Evolutionary conservation across 768 basidiomycete species (phyloP).

Genomic region (Pleurotus tuoliensis): DNA sequence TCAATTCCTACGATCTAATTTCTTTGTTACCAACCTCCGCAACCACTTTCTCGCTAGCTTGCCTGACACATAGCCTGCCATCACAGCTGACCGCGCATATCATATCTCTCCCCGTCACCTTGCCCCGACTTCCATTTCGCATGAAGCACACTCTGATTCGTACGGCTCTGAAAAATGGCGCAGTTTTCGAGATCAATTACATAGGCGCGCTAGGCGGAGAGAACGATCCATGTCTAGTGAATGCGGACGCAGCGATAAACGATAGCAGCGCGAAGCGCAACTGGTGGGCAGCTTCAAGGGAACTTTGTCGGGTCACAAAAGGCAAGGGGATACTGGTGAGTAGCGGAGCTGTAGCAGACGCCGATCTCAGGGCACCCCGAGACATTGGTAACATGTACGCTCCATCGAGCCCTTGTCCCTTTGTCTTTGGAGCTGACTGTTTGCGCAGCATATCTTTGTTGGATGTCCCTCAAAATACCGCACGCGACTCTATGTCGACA

Average conservation of each 20-base stretch:
- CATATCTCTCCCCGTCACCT: conserved; percentile 73
- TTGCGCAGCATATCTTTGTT: conserved; percentile 56
- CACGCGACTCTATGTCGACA: conserved; percentile 58
- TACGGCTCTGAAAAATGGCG: conserved; percentile 77
- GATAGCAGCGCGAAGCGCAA: conserved; percentile 62
- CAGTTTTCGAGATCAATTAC: conserved; percentile 79
- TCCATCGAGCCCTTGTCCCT: no score
- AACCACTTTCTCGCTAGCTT: conserved; percentile 71
- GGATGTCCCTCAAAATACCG: conserved; percentile 63
- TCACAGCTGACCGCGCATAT: conserved; percentile 77
- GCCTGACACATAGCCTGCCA: conserved; percentile 74
- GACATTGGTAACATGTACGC: conserved; percentile 77
- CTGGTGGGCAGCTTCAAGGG: conserved; percentile 80
- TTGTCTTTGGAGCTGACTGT: no score
- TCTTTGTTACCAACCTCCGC: conserved; percentile 72
- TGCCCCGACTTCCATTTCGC: conserved; percentile 74
- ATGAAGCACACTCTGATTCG: conserved; percentile 82
- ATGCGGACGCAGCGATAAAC: conserved; percentile 47
- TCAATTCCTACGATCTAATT: conserved; percentile 72
- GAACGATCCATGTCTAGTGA: conserved; percentile 39
- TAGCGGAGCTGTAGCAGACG: conserved; percentile 57
- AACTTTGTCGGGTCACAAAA: conserved; percentile 76
- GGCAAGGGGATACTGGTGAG: conserved; percentile 74
- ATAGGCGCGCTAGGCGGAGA: conserved; percentile 69
- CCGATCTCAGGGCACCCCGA: conserved; percentile 64